Evolutionary conservation across 345 rosid species (phyloP), one percentile per base, ranked within the genome.

Genomic region (Syzygium jambos): DNA sequence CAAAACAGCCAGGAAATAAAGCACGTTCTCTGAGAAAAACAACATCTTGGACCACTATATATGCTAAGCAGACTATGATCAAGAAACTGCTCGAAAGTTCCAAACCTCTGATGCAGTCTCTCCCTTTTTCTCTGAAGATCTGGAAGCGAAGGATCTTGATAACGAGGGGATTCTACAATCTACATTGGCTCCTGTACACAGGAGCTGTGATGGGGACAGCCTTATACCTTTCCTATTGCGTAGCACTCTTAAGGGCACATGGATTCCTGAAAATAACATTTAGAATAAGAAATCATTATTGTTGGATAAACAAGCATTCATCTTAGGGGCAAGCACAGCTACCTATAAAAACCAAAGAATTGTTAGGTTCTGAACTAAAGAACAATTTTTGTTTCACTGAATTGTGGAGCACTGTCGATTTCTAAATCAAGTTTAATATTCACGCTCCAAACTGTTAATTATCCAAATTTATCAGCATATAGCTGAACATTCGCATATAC

Each of bases 81-180:
- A 73, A 38, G n/a, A 61, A 90, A 85, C 10, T 30, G 68, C 56
- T 52, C 77, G 7, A 63, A 41, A 52, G 59, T 84, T 52, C 87
- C 91, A 87, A 91, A 96, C 99, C 98, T 96, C 93, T 85, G 95
- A 92, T 43, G 77, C 89, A 27, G 90, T 90, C 89, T 91, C 78
- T 51, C 87, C 91, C 34, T 90, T 54, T 90, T 91, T 85, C 90
- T 91, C 93, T 54, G 98, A 93, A 89, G 96, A 83, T 91, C 78
- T 91, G 53, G 99, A 93, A 10, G 98, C 95, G 89, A 94, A 95
- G 54, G 95, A 89, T 91, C 98, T 88, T 88, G 91, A 87, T 87
- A 29, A 89, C 88, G 91, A 89, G 85, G 88, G 85, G 7, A 34
- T 65, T 78, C 86, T 80, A 63, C 88, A 90, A 86, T 38, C 85